Base-by-base conservation (phyloP, 1,284 basidiomycete genomes). In the Mycosarcoma mackinlayi region DNA sequence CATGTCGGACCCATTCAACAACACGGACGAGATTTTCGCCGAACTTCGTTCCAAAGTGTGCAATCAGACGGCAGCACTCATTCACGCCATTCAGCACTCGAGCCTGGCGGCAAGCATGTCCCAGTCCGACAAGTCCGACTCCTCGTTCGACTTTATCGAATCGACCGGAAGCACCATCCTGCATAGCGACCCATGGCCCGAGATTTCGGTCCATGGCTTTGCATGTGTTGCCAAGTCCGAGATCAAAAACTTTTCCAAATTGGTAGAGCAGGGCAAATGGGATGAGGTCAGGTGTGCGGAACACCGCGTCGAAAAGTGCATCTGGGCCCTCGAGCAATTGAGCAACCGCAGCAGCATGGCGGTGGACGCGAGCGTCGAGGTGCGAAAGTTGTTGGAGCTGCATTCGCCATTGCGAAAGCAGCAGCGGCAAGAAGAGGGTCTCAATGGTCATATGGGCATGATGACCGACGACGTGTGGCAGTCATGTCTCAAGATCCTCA, bases 131-230 rank as follows among this genome's bases (percentile, higher is more conserved):
- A 19, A 49, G 16, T 14, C 45, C 34, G 24, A 23, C 28, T 16
- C 47, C 13, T 41, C 51, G 19, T 68, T 68, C 25, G 54, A 54
- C 21, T 62, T 58, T 27, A 57, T 68, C 47, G 38, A 58, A 16
- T 23, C 65, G 3, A 58, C 64, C 13, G 54, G 48, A 14, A 55
- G 55, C 21, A 59, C 59, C 4, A 50, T 69, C 23, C 31, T 63
- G 47, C 60, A 69, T 44, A 63, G 45, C 44, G 66, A 69, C 44
- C 66, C 66, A 6, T 69, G 66, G 66, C 47, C 60, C 9, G 66
- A 69, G 37, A 69, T 69, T 30, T 54, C 56, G 28, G 51, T 63
- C 9, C 56, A 63, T 31, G 50, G 55, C 0, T 59, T 69, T 11
- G 44, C 56, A 4, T 52, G 49, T 18, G 56, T 69, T 0, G 66